Conservation (phyloP, 1,139 yeast genomes). For the Hyphopichia buzzinii region DNA sequence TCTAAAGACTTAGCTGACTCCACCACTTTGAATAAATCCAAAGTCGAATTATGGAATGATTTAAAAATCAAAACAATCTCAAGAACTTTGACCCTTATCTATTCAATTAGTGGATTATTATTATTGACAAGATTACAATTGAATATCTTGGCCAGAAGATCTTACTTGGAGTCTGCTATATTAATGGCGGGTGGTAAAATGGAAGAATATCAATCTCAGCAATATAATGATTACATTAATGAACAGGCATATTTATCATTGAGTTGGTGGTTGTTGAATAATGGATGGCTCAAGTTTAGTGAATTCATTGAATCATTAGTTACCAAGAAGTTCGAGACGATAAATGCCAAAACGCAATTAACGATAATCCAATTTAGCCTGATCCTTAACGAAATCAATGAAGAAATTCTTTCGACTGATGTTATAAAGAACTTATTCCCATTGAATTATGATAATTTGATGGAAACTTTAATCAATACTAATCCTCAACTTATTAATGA, state of each 20-base stretch:
- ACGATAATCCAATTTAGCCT: constrained; percentile 55
- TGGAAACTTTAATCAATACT: constrained; percentile 44
- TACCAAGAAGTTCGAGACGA: constrained; percentile 54
- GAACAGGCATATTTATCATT: constrained; percentile 85
- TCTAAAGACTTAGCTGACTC: constrained; percentile 22
- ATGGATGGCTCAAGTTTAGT: constrained; percentile 70
- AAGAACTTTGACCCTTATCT: constrained; percentile 68
- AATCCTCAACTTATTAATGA: constrained; percentile 43
- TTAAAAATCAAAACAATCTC: constrained; percentile 75
- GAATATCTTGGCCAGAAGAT: constrained; percentile 82
- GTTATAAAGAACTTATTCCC: constrained; percentile 39
- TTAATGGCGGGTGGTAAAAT: constrained; percentile 52
- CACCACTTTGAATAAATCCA: constrained; percentile 44
- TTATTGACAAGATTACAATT: constrained; percentile 81
- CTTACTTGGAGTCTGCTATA: constrained; percentile 78
- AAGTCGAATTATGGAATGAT: constrained; percentile 82
- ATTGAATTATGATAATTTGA: constrained; percentile 36
- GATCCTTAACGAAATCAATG: constrained; percentile 18
- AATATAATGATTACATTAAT: constrained; percentile 46
- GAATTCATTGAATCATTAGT: constrained; percentile 58
- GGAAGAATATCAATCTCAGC: constrained; percentile 14
- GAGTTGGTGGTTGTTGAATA: constrained; percentile 92
- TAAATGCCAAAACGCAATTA: constrained; percentile 73
- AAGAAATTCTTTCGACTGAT: constrained; percentile 18
- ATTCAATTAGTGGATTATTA: constrained; percentile 66